Percentiles rank a stretch among this genome's conserved stretches.
These are phyloP conservation scores for Botrytis tulipae DNA, from an alignment of 2,329 filamentous ascomycete genomes.

Conservation along the genomic window DNA sequence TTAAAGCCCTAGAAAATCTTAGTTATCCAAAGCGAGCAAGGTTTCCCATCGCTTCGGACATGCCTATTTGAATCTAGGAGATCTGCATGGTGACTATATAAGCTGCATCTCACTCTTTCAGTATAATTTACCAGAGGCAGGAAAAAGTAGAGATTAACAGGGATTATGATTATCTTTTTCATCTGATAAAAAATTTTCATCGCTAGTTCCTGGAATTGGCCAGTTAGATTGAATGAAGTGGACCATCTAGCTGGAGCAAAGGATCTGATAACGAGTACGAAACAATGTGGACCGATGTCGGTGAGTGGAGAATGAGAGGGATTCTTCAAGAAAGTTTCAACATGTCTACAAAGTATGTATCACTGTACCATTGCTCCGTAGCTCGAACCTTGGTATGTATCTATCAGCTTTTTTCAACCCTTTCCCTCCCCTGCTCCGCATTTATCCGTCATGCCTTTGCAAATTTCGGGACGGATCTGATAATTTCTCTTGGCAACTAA, in stretches of 20 bases:
- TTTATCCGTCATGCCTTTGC: background rate
- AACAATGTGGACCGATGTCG: slow-evolving; percentile 13
- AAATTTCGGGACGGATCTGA: slow-evolving; percentile 20
- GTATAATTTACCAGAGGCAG: background rate
- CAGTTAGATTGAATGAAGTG: background rate
- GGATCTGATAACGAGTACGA: slow-evolving; percentile 19
- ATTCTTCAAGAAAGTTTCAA: background rate
- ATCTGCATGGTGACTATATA: background rate
- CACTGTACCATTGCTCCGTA: background rate
- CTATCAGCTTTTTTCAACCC: background rate
- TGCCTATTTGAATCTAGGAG: slow-evolving; percentile 12
- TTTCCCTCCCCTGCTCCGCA: slow-evolving; percentile 6
- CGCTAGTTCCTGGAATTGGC: background rate
- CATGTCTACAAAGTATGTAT: background rate
- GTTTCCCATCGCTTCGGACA: slow-evolving; percentile 1
- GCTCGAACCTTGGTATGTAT: background rate
- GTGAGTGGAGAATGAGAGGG: slow-evolving; percentile 2
- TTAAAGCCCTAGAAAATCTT: background rate
- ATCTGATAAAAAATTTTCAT: slow-evolving; percentile 21
- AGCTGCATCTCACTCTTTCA: background rate
- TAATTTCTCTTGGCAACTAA: slow-evolving; percentile 20
- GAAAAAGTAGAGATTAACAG: background rate
- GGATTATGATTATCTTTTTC: slow-evolving; percentile 22
- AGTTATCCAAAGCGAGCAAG: background rate
- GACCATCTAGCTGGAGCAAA: background rate